Percentiles rank a stretch among this genome's conserved stretches.
Conservation (phyloP, 2,329 filamentous ascomycete species). For the Penicillium concentricum region DNA sequence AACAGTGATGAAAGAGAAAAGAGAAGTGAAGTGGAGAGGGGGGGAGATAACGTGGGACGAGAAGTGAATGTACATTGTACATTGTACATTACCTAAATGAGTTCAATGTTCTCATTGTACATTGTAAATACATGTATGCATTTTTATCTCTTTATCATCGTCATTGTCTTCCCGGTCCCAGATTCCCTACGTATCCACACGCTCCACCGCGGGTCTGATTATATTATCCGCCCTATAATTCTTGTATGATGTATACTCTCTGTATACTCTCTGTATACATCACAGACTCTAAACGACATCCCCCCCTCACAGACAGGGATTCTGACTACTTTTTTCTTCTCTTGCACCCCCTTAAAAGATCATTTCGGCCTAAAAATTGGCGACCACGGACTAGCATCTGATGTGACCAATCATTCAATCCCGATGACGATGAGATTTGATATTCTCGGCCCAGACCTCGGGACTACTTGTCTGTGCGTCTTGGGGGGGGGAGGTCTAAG, state of each 20-base stretch:
- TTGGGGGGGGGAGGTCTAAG: no score
- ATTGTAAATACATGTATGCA: not conserved
- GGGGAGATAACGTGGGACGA: conserved; percentile 14
- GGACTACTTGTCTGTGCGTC: conserved; percentile 14
- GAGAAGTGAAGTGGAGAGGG: conserved; percentile 2
- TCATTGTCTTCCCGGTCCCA: conserved; percentile 1
- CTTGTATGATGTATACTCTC: not conserved
- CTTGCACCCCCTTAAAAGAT: not conserved
- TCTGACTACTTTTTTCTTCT: conserved; percentile 3
- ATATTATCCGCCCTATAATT: conserved; percentile 2
- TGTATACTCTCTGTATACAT: no score
- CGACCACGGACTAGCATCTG: not conserved
- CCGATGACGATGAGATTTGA: conserved; percentile 18
- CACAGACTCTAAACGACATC: not conserved
- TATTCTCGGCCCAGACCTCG: conserved; percentile 12
- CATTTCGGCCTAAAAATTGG: not conserved
- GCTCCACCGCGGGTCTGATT: conserved; percentile 7
- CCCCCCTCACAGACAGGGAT: not conserved
- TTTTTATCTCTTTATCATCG: conserved; percentile 12
- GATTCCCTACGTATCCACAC: conserved; percentile 7
- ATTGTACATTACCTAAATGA: not conserved
- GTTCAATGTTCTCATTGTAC: no score
- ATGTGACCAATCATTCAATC: conserved; percentile 10
- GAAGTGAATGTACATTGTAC: conserved; percentile 1
- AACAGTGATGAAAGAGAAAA: conserved; percentile 1